Conservation (phyloP, 768 basidiomycete species). For the Postia placenta region DNA sequence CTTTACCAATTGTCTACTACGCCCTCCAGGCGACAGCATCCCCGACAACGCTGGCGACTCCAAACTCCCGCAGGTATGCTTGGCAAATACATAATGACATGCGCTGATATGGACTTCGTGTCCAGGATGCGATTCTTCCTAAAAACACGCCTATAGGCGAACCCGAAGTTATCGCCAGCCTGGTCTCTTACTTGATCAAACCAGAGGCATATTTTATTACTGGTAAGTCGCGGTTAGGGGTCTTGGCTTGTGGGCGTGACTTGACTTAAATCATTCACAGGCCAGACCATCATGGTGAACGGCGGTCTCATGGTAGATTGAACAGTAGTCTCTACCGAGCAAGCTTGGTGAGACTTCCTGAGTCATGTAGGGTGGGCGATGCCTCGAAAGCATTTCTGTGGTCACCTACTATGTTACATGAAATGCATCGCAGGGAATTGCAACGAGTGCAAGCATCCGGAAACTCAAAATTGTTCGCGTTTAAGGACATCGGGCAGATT, state of each 20-base stretch:
- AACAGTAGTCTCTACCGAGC: too few species aligned
- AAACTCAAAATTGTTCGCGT: too few species aligned
- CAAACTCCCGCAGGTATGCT: neutral
- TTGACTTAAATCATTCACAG: neutral
- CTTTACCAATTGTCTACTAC: neutral
- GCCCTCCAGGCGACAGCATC: neutral
- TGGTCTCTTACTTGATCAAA: conserved; percentile 18
- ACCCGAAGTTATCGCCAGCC: conserved; percentile 12
- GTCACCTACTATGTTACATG: too few species aligned
- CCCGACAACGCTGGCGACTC: neutral
- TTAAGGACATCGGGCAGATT: too few species aligned
- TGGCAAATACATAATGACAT: neutral
- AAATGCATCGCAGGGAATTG: too few species aligned
- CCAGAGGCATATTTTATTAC: conserved; percentile 17
- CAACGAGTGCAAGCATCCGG: too few species aligned
- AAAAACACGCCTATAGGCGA: neutral
- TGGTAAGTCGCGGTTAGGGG: conserved; percentile 3
- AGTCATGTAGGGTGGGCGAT: too few species aligned
- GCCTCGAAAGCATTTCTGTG: too few species aligned
- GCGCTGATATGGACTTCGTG: neutral
- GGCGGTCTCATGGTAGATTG: neutral
- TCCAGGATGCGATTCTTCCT: neutral
- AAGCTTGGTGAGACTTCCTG: too few species aligned
- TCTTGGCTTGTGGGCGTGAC: neutral
- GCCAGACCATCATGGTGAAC: neutral